A percentile compares a stretch with the other conserved stretches of the same genome.
phyloP scores from a whole-genome alignment of 352 stramenopile genomes.

The Paralagenidium karlingii region DNA sequence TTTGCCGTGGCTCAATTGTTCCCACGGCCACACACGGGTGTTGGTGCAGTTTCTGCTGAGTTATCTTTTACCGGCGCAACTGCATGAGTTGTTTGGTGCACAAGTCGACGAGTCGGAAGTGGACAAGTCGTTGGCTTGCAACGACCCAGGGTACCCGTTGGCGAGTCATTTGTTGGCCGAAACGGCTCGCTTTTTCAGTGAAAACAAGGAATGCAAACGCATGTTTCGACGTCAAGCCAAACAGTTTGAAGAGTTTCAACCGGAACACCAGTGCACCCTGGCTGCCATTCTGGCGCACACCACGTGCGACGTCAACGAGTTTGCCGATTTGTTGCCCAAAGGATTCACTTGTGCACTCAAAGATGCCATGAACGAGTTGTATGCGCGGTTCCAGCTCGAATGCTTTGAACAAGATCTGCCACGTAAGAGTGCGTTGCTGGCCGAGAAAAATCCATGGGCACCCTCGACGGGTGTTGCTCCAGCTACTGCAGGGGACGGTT shows the following conservation, averaged over 20 bases:
- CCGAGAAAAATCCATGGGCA: too few relatives aligned
- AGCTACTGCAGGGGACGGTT: neutral
- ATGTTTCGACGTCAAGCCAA: slow-evolving; percentile 62
- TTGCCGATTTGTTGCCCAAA: slow-evolving; percentile 66
- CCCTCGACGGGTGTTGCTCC: slow-evolving; percentile 7
- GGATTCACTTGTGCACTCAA: slow-evolving; percentile 53
- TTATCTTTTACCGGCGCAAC: slow-evolving; percentile 45
- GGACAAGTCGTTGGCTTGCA: too few relatives aligned
- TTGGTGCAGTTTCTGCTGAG: slow-evolving; percentile 59
- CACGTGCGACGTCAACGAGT: slow-evolving; percentile 52
- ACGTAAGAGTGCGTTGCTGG: neutral
- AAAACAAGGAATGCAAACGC: slow-evolving; percentile 75
- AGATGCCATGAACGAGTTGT: slow-evolving; percentile 43
- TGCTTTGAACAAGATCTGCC: slow-evolving; percentile 20
- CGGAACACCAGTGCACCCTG: slow-evolving; percentile 60
- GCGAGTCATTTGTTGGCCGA: slow-evolving; percentile 27
- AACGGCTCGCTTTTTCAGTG: slow-evolving; percentile 47
- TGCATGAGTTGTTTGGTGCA: slow-evolving; percentile 18
- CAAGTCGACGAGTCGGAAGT: too few relatives aligned
- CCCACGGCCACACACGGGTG: slow-evolving; percentile 71
- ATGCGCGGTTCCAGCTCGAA: slow-evolving; percentile 64
- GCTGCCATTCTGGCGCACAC: slow-evolving; percentile 34
- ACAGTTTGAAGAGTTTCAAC: slow-evolving; percentile 44
- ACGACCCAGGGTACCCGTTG: too few relatives aligned
- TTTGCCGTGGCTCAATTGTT: slow-evolving; percentile 65